phyloP scores from a whole-genome alignment of 306 rosid genomes.

The Cucurbita argyrosperma region DNA sequence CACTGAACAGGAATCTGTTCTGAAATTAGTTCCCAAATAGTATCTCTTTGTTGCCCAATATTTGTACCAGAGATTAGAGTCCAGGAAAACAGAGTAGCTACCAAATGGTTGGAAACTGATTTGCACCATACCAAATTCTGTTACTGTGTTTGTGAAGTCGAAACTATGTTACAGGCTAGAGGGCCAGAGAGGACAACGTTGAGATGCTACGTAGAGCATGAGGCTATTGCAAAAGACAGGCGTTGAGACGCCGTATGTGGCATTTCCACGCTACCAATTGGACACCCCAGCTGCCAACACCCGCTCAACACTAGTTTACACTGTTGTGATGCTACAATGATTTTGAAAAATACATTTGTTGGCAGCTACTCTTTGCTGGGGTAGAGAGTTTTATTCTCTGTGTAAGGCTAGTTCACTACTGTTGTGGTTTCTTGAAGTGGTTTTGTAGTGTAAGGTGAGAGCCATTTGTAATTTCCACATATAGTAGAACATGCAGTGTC shows the following conservation, averaged over 20 bases:
- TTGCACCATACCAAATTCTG: background rate
- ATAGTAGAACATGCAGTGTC: background rate
- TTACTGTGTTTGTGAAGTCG: background rate
- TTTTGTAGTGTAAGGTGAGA: background rate
- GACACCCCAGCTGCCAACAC: background rate
- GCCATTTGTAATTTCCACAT: background rate
- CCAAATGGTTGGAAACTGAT: background rate
- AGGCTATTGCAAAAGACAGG: background rate
- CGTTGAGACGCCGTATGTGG: background rate
- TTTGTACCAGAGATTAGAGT: too few species aligned
- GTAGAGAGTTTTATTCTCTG: background rate
- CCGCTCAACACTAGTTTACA: too few species aligned
- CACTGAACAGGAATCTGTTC: too few species aligned
- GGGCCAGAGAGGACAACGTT: background rate
- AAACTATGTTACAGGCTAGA: background rate
- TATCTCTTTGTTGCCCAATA: too few species aligned
- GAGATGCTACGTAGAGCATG: background rate
- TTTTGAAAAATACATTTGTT: background rate
- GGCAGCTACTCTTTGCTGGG: background rate
- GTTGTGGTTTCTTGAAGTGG: background rate
- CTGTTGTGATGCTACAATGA: too few species aligned
- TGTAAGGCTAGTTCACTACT: background rate
- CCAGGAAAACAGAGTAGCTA: background rate
- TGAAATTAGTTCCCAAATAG: too few species aligned
- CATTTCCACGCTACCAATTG: background rate